A percentile compares a stretch with the other conserved stretches of the same genome.
phyloP scores from a whole-genome alignment of 2,329 filamentous ascomycete genomes.

The Rosellinia necatrix region DNA sequence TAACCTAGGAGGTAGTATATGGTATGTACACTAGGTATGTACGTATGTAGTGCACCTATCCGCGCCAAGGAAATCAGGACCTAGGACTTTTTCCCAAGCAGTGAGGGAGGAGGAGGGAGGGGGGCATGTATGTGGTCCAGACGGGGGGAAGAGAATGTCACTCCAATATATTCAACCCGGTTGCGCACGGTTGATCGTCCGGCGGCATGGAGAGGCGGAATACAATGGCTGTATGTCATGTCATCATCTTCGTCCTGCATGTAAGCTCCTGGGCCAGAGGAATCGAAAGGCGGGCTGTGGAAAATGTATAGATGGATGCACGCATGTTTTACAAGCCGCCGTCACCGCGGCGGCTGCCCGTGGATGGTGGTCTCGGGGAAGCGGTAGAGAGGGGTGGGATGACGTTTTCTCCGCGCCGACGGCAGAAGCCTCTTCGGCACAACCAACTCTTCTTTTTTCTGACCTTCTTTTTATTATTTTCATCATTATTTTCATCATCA shows the following conservation, averaged over 20 bases:
- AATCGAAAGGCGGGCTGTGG: not conserved
- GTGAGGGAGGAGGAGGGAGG: not conserved
- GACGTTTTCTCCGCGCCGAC: not conserved
- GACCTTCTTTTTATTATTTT: too few species aligned
- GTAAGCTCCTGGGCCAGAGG: slow-evolving; percentile 5
- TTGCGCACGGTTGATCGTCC: slow-evolving; percentile 14
- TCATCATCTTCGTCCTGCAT: slow-evolving; percentile 19
- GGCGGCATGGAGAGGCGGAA: not conserved
- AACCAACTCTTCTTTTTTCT: too few species aligned
- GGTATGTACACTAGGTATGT: too few species aligned
- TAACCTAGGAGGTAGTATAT: too few species aligned
- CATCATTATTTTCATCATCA: too few species aligned
- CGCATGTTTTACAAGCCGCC: slow-evolving; percentile 12
- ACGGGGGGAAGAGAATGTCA: not conserved
- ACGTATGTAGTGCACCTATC: slow-evolving; percentile 14
- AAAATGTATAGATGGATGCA: slow-evolving; percentile 19
- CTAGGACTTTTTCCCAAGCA: slow-evolving; percentile 4
- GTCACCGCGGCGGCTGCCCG: slow-evolving; percentile 16
- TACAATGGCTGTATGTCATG: slow-evolving; percentile 10
- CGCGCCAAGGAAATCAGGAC: slow-evolving; percentile 8
- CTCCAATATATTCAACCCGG: not conserved
- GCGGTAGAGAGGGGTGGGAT: not conserved
- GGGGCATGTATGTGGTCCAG: slow-evolving; percentile 7
- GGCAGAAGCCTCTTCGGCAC: slow-evolving; percentile 16
- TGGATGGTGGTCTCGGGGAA: not conserved